These are phyloP conservation scores for Lactarius akahatsu DNA, from an alignment of 768 basidiomycete genomes.

Conservation along the genomic window DNA sequence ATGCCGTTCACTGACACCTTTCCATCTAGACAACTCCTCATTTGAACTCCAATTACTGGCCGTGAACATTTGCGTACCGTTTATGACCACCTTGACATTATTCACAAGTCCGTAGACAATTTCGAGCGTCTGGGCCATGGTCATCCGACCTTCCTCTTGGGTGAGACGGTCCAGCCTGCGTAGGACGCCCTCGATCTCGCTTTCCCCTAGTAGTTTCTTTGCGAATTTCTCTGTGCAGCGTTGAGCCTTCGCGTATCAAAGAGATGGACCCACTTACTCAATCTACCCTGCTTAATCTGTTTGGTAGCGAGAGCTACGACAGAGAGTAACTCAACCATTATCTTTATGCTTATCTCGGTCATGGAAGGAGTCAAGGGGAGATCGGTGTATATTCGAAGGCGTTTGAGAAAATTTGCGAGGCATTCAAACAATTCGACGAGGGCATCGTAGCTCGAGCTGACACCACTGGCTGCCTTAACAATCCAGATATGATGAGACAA, in stretches of 20 bases:
- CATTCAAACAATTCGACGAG: constrained; percentile 1
- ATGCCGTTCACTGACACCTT: neutral
- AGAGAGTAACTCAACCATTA: constrained; percentile 4
- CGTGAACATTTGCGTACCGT: neutral
- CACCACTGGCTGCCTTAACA: neutral
- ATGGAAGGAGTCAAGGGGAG: neutral
- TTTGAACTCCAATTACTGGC: neutral
- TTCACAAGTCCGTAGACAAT: neutral
- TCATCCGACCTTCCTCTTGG: neutral
- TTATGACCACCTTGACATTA: neutral
- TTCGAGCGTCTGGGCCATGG: neutral
- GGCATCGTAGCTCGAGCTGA: constrained; percentile 9
- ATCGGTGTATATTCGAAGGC: neutral
- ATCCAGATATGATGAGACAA: neutral
- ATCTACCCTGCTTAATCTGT: constrained; percentile 3
- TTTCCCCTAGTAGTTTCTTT: neutral
- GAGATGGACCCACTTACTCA: neutral
- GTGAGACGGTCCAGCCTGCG: neutral
- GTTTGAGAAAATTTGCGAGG: neutral
- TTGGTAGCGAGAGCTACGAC: constrained; percentile 9
- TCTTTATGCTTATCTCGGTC: neutral
- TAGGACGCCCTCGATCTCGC: neutral
- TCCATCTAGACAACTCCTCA: neutral
- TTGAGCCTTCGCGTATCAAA: neutral
- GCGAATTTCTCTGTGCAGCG: neutral